phyloP scores from a whole-genome alignment of 2,329 filamentous ascomycete genomes.

The Septoria petroselini region DNA sequence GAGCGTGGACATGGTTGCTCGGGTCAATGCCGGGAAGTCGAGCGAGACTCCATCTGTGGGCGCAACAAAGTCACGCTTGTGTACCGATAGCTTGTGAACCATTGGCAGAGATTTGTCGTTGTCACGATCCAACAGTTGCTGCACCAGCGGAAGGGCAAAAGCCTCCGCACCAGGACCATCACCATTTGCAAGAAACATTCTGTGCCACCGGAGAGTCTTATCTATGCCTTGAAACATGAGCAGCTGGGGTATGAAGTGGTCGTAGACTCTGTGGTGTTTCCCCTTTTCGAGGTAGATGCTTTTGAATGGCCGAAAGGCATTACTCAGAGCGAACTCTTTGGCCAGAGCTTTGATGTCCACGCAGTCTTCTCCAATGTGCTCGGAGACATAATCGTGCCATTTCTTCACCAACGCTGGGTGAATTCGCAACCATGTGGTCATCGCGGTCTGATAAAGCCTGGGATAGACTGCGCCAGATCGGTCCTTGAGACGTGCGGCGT shows the following conservation, averaged over 20 bases:
- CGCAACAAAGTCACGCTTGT: background rate
- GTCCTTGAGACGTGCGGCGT: constrained; percentile 5
- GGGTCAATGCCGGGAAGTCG: constrained; percentile 23
- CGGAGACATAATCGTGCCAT: constrained; percentile 38
- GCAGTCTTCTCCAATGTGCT: constrained; percentile 36
- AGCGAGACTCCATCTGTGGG: constrained; percentile 2
- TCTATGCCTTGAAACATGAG: constrained; percentile 28
- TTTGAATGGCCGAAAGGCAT: constrained; percentile 27
- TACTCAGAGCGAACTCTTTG: constrained; percentile 21
- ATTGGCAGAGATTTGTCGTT: constrained; percentile 26
- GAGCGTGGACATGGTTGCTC: constrained; percentile 30
- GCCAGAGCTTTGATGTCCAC: constrained; percentile 27
- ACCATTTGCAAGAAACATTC: constrained; percentile 37
- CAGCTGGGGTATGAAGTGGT: constrained; percentile 40
- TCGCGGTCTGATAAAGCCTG: constrained; percentile 17
- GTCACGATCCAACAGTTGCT: constrained; percentile 30
- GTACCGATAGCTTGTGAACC: constrained; percentile 11
- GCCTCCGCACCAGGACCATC: constrained; percentile 41
- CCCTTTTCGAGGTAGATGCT: constrained; percentile 40
- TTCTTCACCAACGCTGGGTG: constrained; percentile 30
- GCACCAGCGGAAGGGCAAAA: constrained; percentile 33
- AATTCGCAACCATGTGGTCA: constrained; percentile 42
- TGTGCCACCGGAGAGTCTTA: constrained; percentile 42
- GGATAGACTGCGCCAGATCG: constrained; percentile 3
- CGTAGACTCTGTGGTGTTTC: constrained; percentile 43